Evolutionary conservation across 2,329 filamentous ascomycete genomes (phyloP).

Genomic region (Exophiala sp.): DNA sequence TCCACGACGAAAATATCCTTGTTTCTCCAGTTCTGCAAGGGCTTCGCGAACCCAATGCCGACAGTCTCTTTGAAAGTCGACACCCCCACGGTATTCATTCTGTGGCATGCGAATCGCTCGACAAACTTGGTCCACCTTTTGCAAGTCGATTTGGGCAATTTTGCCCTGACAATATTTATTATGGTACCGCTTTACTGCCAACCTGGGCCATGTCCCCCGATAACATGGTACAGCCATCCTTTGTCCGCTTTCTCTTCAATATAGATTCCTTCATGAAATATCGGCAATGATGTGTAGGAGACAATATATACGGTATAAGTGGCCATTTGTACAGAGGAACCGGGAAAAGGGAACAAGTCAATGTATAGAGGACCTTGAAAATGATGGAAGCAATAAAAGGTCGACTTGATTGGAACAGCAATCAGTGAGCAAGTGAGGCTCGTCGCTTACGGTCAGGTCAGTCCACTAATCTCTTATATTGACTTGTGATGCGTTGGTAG

Average conservation of each 20-base stretch:
- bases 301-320: constrained; percentile 3
- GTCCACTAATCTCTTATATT: too few species aligned
- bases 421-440: too few species aligned
- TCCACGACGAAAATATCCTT: background rate
- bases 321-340: too few species aligned
- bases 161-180: background rate
- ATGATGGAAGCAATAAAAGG: too few species aligned
- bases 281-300: constrained; percentile 1
- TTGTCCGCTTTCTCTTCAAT: background rate
- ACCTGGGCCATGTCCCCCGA: background rate
- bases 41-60: constrained; percentile 4
- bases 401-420: too few species aligned
- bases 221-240: constrained; percentile 6
- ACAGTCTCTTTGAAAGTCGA: background rate
- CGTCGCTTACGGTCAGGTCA: too few species aligned
- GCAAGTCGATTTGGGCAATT: background rate
- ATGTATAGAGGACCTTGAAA: too few species aligned
- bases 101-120: background rate
- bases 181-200: constrained; percentile 2
- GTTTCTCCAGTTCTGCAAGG: background rate
- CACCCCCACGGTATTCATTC: background rate
- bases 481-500: too few species aligned
- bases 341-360: too few species aligned
- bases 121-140: constrained; percentile 5
- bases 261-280: constrained; percentile 3